Evolutionary conservation across 164 flowering plant genomes (phyloP).

Genomic region (Kingdonia uniflora): DNA sequence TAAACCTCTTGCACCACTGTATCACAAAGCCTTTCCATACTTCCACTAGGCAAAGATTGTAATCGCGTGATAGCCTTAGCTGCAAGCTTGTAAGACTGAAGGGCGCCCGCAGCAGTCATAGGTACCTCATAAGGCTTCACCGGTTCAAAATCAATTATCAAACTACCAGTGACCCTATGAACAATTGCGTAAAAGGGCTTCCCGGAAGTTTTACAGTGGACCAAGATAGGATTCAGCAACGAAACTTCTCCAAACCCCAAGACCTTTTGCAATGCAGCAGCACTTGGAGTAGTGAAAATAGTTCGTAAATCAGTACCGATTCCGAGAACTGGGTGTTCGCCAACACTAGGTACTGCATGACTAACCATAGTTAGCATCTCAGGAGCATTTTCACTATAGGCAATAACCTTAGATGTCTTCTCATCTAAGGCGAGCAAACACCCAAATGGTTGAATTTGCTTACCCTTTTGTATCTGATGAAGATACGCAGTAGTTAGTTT

Average conservation of each 20-base stretch:
- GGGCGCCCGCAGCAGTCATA: constrained; percentile 88
- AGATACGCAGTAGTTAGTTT: constrained; percentile 75
- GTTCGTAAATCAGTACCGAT: constrained; percentile 67
- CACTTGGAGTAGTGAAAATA: constrained; percentile 70
- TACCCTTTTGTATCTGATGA: constrained; percentile 78
- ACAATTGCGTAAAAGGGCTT: constrained; percentile 80
- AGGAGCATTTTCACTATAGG: constrained; percentile 83
- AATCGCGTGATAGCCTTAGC: constrained; percentile 71
- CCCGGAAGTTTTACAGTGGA: constrained; percentile 82
- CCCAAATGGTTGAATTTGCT: constrained; percentile 71
- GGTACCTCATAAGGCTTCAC: constrained; percentile 82
- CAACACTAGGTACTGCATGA: constrained; percentile 85
- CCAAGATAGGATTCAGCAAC: constrained; percentile 69
- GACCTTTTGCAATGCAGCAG: constrained; percentile 69
- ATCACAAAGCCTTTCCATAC: constrained; percentile 65
- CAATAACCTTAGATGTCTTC: constrained; percentile 62
- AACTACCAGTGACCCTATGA: constrained; percentile 68
- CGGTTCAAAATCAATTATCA: constrained; percentile 78
- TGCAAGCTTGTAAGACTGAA: constrained; percentile 85
- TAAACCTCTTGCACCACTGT: constrained; percentile 78
- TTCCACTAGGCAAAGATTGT: constrained; percentile 77
- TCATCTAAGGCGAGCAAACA: constrained; percentile 81
- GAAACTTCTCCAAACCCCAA: constrained; percentile 65
- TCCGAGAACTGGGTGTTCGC: constrained; percentile 63
- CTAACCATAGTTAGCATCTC: constrained; percentile 82